Conservation (phyloP, 768 basidiomycete genomes). For the Harrya chromipes region DNA sequence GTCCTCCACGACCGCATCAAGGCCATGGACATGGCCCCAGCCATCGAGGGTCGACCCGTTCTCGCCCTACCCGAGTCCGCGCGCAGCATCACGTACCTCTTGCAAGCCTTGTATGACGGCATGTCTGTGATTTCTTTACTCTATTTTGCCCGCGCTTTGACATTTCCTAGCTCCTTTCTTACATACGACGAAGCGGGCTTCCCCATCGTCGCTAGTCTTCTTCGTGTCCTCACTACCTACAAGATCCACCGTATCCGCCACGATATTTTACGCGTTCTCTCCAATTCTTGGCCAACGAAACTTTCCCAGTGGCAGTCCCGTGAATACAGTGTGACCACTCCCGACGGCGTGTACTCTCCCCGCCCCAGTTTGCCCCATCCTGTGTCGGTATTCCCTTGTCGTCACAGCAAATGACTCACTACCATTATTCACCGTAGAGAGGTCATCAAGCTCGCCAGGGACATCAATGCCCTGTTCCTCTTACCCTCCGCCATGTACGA, state of each 20-base stretch:
- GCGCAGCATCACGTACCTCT: conserved; percentile 54
- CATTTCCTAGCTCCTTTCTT: conserved; percentile 40
- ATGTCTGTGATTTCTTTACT: conserved; percentile 41
- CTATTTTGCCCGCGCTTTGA: conserved; percentile 11
- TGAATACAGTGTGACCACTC: conserved; percentile 53
- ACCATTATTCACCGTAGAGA: conserved; percentile 37
- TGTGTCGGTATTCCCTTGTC: conserved; percentile 45
- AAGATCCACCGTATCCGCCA: conserved; percentile 53
- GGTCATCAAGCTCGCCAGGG: conserved; percentile 64
- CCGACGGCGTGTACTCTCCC: conserved; percentile 54
- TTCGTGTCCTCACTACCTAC: conserved; percentile 65
- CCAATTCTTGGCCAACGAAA: conserved; percentile 56
- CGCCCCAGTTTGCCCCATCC: conserved; percentile 59
- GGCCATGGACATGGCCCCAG: conserved; percentile 19
- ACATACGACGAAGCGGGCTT: conserved; percentile 52
- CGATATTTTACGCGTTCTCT: conserved; percentile 53
- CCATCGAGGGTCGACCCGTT: conserved; percentile 56
- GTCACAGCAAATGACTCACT: conserved; percentile 4
- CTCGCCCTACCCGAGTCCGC: conserved; percentile 53
- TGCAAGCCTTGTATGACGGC: conserved; percentile 69
- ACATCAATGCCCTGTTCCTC: conserved; percentile 51
- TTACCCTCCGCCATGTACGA: conserved; percentile 80
- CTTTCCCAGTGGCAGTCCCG: conserved; percentile 64
- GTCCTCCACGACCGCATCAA: conserved; percentile 44
- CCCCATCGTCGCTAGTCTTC: conserved; percentile 48